A percentile compares a stretch with the other conserved stretches of the same genome.
These are phyloP conservation scores for Solanum megistacrolobum DNA, from an alignment of 257 asterid genomes.

Conservation along the genomic window DNA sequence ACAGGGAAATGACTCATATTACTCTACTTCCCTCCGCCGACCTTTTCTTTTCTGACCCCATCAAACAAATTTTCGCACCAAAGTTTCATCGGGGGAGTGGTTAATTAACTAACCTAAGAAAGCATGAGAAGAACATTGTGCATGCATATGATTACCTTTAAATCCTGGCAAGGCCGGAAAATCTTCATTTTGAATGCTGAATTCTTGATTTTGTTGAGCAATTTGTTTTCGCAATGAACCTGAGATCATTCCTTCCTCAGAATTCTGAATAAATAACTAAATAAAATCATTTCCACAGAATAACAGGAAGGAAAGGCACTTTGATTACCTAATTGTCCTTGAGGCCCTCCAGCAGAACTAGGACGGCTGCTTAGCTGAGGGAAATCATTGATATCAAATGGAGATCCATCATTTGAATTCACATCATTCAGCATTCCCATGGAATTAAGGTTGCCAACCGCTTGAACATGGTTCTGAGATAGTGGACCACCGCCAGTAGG, in stretches of 20 bases:
- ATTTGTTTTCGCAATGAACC: constrained; percentile 94
- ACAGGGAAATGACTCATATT: neutral
- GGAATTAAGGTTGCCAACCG: constrained; percentile 51
- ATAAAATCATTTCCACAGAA: constrained; percentile 6
- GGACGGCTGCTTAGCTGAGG: constrained; percentile 93
- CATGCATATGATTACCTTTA: constrained; percentile 47
- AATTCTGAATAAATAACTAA: constrained; percentile 8
- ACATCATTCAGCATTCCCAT: constrained; percentile 84
- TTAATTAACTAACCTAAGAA: neutral
- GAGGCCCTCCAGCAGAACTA: constrained; percentile 96
- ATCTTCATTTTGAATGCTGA: constrained; percentile 97
- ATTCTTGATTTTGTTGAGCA: constrained; percentile 96
- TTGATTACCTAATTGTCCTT: constrained; percentile 76
- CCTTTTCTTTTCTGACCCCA: neutral
- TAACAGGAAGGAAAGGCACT: constrained; percentile 2
- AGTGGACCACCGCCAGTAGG: constrained; percentile 79
- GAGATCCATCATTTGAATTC: constrained; percentile 76
- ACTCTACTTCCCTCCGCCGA: neutral
- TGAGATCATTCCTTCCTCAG: constrained; percentile 22
- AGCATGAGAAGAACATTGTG: neutral
- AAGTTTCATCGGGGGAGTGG: neutral
- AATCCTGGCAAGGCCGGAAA: constrained; percentile 97
- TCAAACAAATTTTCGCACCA: neutral
- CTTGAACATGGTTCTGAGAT: constrained; percentile 79
- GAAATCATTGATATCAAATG: constrained; percentile 92